Evolutionary conservation across 2,329 filamentous ascomycete genomes (phyloP).

Genomic region (Cladophialophora bantiana): DNA sequence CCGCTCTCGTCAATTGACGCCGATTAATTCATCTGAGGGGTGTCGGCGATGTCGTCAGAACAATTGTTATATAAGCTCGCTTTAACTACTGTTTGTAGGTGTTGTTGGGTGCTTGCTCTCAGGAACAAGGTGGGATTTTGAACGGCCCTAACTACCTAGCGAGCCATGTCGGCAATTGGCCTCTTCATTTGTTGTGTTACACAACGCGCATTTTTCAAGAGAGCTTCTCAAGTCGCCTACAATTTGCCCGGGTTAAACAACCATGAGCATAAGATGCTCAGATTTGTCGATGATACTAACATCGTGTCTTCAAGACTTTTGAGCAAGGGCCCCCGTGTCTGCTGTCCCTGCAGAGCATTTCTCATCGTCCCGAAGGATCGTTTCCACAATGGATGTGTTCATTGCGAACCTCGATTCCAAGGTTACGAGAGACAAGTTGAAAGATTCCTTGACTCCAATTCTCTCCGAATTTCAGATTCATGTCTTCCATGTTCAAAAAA

Average conservation of each 20-base stretch:
- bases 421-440: constrained; percentile 53
- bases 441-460: constrained; percentile 49
- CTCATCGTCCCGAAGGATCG: neutral
- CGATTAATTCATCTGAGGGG: no score
- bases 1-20: no score
- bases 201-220: neutral
- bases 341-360: neutral
- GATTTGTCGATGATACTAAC: neutral
- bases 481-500: constrained; percentile 55
- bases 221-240: neutral
- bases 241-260: neutral
- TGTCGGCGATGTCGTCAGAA: no score
- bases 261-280: neutral
- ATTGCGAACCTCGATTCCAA: constrained; percentile 52
- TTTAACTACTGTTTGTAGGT: no score
- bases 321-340: neutral
- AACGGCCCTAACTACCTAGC: no score
- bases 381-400: constrained; percentile 55
- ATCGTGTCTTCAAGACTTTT: neutral
- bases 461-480: constrained; percentile 51
- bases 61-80: no score
- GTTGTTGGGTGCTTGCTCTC: no score
- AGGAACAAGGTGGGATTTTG: no score
- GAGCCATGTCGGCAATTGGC: no score
- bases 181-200: neutral